These are phyloP conservation scores for Kwoniella europaea DNA, from an alignment of 768 basidiomycete species.

Conservation along the genomic window DNA sequence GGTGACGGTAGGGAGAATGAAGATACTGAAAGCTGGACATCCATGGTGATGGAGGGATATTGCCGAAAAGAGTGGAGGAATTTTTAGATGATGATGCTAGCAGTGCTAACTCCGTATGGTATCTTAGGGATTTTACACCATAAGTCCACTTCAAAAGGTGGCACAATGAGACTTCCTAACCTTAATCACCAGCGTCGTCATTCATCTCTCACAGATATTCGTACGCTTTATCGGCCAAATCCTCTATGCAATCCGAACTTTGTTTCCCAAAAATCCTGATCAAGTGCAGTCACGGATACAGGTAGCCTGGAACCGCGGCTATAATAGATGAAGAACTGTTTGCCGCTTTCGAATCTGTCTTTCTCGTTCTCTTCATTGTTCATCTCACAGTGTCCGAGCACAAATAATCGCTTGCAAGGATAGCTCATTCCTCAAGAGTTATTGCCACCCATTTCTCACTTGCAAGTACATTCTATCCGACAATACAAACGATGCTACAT, in stretches of 20 bases:
- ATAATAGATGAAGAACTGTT: background rate
- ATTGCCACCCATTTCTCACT: too few relatives aligned
- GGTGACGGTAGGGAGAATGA: too few relatives aligned
- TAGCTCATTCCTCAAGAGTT: too few relatives aligned
- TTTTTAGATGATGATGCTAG: too few relatives aligned
- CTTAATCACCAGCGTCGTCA: background rate
- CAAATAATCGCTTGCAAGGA: too few relatives aligned
- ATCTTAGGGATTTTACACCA: too few relatives aligned
- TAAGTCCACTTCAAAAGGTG: background rate
- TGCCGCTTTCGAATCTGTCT: background rate
- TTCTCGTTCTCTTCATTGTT: background rate
- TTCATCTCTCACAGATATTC: background rate
- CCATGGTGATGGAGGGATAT: too few relatives aligned
- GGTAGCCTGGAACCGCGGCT: background rate
- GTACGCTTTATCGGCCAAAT: background rate
- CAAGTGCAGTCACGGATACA: background rate
- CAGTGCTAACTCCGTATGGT: too few relatives aligned
- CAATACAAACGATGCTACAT: too few relatives aligned
- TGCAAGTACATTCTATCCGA: too few relatives aligned
- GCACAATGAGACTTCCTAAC: background rate
- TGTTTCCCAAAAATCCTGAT: background rate
- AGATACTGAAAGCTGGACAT: too few relatives aligned
- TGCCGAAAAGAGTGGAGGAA: too few relatives aligned
- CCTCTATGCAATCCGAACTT: background rate
- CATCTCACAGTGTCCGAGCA: background rate